Conservation (phyloP, 2,329 filamentous ascomycete species). For the Thielaviopsis musarum region DNA sequence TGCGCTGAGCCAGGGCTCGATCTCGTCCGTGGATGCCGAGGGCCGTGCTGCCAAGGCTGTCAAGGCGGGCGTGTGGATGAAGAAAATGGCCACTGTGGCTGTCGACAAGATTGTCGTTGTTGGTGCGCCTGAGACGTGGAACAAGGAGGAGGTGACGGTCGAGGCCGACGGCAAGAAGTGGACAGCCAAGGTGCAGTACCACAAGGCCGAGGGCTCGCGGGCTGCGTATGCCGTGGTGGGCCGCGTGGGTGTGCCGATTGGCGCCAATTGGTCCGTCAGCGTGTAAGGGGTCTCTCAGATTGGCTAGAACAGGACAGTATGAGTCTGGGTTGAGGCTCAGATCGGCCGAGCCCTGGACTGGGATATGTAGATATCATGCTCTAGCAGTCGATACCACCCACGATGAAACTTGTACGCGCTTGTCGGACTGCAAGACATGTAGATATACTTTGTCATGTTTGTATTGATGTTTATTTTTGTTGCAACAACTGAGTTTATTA, state of each 20-base stretch:
- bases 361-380: no score
- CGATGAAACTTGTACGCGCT: no score
- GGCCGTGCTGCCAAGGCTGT: constrained; percentile 35
- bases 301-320: background rate
- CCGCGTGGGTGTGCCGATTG: constrained; percentile 33
- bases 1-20: constrained; percentile 38
- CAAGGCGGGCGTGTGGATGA: constrained; percentile 52
- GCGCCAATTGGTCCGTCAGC: constrained; percentile 35
- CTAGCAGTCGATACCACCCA: no score
- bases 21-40: constrained; percentile 56
- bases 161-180: constrained; percentile 35
- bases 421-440: no score
- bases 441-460: no score
- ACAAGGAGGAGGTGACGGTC: constrained; percentile 40
- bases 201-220: constrained; percentile 27
- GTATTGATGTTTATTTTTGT: no score
- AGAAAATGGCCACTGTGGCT: constrained; percentile 58
- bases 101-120: constrained; percentile 78
- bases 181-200: constrained; percentile 44
- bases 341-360: no score
- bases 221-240: constrained; percentile 37
- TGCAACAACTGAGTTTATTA: no score
- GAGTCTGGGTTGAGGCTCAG: no score
- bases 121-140: constrained; percentile 59
- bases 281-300: constrained; percentile 12